Conservation (phyloP, 1,284 basidiomycete species). For the Microbotryomycetes sp. region DNA sequence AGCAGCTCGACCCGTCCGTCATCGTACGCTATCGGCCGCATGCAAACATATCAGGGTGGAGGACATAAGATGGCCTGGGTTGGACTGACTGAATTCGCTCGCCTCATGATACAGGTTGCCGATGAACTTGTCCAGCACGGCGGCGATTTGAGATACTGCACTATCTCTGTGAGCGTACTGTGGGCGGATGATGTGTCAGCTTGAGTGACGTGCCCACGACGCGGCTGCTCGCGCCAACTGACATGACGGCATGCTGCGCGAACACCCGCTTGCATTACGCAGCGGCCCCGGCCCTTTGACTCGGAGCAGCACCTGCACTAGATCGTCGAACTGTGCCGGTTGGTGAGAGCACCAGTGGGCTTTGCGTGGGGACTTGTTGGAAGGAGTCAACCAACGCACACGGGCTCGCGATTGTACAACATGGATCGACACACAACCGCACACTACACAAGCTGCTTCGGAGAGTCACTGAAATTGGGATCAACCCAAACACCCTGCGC, state of each 20-base stretch:
- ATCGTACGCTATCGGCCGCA: slow-evolving; percentile 47
- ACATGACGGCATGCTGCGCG: background rate
- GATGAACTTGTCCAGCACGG: slow-evolving; percentile 9
- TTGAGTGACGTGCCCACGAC: background rate
- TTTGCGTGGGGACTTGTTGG: no score
- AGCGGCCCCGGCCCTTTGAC: slow-evolving; percentile 19
- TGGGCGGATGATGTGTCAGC: background rate
- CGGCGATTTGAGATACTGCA: slow-evolving; percentile 7
- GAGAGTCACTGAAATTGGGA: background rate
- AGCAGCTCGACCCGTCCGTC: slow-evolving; percentile 87
- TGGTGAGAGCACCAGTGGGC: background rate
- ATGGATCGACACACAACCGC: no score
- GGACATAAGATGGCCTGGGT: background rate
- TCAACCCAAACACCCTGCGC: background rate
- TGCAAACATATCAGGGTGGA: slow-evolving; percentile 41
- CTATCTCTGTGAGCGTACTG: slow-evolving; percentile 27
- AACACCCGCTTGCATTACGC: background rate
- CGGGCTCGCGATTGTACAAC: no score
- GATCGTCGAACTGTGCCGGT: background rate
- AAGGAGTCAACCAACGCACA: no score
- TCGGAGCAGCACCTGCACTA: background rate
- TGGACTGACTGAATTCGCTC: slow-evolving; percentile 22
- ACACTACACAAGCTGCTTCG: background rate
- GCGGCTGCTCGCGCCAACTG: background rate
- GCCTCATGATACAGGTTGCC: slow-evolving; percentile 19